Evolutionary conservation across 1,284 basidiomycete species (phyloP), one percentile per base, ranked within the genome.

Genomic region (Heterobasidion occidentale): DNA sequence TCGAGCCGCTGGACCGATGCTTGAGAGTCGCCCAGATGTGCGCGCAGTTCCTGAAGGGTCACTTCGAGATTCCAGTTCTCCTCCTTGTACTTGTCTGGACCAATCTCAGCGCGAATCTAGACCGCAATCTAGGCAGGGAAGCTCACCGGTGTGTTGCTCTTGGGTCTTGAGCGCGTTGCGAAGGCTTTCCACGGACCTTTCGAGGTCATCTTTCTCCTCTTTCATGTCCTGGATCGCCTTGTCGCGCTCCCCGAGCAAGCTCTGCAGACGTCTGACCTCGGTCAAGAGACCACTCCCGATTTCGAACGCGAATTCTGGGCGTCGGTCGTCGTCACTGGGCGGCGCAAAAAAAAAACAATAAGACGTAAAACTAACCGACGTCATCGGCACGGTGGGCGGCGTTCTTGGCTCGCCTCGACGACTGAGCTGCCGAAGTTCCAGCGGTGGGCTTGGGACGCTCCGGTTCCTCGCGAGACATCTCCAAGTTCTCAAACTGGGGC

Each of bases 51-150:
- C 69, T 99, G 95, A 35, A 94, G 78, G 20, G 83, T 83, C 51
- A 98, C 92, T 74, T 98, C 94, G 61, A 98, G 86, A 68, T 98
- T 95, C 96, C 96, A 98, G 70, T 97, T 98, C 74, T 96, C 94
- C 71, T 98, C 94, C 74, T 94, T 95, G 82, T 87, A 95, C 59
- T 92, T 92, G 68, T 89, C 84, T 78, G 63, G 55, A 42, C 15
- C 2, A 35, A 20, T 49, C 19, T 46, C 15, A 9, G 9, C 20
- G 14, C 35, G 5, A 45, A 36, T 17, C 15, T 27, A 27, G 27
- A 27, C 4, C 27, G 27, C 27, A 6, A 27, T 27, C 27, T 27
- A 27, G 20, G 14, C 19, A 14, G 36, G 33, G 14, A 73, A 27
- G 27, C 81, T 57, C 64, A 88, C 90, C 92, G 55, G 88, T 79